Evolutionary conservation across 73 alveolate species (phyloP).

Genomic region (Paramecium sonneborni): DNA sequence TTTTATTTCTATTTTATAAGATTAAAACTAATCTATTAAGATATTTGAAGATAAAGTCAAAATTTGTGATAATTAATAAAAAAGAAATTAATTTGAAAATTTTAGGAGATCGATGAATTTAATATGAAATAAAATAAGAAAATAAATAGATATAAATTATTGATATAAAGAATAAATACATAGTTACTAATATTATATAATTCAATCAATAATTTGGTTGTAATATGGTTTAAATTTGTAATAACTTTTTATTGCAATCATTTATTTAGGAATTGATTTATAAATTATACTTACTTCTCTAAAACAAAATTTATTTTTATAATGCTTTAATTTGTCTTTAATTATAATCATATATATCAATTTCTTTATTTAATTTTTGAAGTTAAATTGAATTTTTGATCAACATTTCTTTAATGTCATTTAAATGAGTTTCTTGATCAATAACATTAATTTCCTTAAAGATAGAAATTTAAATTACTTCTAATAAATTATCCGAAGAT

Average conservation of each 20-base stretch:
- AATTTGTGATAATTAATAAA: no score
- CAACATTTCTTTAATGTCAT: not conserved
- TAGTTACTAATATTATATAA: not conserved
- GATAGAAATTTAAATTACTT: no score
- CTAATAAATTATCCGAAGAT: no score
- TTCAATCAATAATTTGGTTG: not conserved
- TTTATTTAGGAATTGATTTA: not conserved
- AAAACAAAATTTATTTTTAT: not conserved
- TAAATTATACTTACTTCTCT: conserved; percentile 30
- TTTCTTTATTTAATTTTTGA: not conserved
- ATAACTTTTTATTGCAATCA: not conserved
- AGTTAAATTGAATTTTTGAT: not conserved
- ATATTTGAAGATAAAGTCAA: no score
- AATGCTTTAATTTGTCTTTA: conserved; percentile 20
- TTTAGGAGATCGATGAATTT: no score
- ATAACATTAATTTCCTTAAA: no score
- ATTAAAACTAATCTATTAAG: no score
- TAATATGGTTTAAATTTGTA: not conserved
- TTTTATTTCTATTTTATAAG: no score
- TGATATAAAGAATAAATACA: not conserved
- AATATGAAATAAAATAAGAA: no score
- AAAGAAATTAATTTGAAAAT: no score
- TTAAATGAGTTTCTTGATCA: not conserved
- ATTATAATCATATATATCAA: not conserved
- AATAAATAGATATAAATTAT: not conserved